Conservation (phyloP, 805 yeast species). For the Candida hispaniensis region DNA sequence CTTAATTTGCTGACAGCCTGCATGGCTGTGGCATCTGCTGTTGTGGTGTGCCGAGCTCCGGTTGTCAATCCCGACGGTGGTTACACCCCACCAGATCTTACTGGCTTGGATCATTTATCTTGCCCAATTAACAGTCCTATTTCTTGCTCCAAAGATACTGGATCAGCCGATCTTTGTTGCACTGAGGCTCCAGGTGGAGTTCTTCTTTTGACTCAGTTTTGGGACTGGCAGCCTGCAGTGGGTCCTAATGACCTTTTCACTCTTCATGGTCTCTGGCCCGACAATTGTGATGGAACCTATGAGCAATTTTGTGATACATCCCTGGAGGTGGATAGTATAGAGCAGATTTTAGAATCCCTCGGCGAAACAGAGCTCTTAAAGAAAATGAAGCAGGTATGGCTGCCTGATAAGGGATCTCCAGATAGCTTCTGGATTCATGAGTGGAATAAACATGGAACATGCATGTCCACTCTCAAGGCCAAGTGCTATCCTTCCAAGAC, state of each 20-base stretch:
- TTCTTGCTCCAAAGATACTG: conserved; percentile 24
- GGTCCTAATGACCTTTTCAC: conserved; percentile 68
- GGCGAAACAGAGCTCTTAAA: conserved; percentile 41
- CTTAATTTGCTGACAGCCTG: conserved; percentile 4
- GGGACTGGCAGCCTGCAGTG: conserved; percentile 73
- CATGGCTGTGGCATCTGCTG: conserved; percentile 7
- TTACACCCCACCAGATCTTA: conserved; percentile 6
- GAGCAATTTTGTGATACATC: conserved; percentile 64
- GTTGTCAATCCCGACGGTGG: conserved; percentile 3
- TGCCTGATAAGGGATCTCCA: conserved; percentile 58
- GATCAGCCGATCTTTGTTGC: conserved; percentile 52
- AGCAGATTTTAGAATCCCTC: conserved; percentile 34
- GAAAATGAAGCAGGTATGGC: conserved; percentile 58
- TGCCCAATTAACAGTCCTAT: conserved; percentile 30
- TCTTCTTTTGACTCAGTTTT: conserved; percentile 76
- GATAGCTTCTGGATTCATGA: conserved; percentile 79
- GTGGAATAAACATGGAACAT: conserved; percentile 89
- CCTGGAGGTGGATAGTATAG: conserved; percentile 44
- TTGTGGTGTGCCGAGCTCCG: conserved; percentile 6
- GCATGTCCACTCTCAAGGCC: conserved; percentile 71
- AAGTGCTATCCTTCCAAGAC: conserved; percentile 43
- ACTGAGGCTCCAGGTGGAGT: conserved; percentile 82
- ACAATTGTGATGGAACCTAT: conserved; percentile 72
- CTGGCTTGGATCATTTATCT: conserved; percentile 21
- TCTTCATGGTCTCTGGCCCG: conserved; percentile 84